These are phyloP conservation scores for Gaeumannomyces tritici DNA, from an alignment of 2,329 filamentous ascomycete genomes.

Conservation along the genomic window DNA sequence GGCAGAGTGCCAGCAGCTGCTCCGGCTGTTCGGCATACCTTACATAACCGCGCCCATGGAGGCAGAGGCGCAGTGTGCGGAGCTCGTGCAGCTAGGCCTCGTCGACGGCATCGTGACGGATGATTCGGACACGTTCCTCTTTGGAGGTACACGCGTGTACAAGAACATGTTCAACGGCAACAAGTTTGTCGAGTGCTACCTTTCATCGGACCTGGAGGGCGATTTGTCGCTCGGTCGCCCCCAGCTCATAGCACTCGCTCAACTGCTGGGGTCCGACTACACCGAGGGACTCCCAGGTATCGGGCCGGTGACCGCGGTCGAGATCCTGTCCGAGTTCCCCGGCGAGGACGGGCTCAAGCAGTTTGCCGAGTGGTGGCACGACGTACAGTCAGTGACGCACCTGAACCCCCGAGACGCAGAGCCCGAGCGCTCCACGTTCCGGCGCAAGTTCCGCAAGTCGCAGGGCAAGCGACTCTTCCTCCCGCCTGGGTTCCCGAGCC, in stretches of 20 bases:
- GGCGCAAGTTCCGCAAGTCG: slow-evolving; percentile 73
- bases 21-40: slow-evolving; percentile 84
- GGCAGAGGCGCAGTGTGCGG: slow-evolving; percentile 93
- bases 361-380: slow-evolving; percentile 82
- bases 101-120: slow-evolving; percentile 98
- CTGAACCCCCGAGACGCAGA: slow-evolving; percentile 54
- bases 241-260: slow-evolving; percentile 81
- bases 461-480: slow-evolving; percentile 82
- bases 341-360: slow-evolving; percentile 49
- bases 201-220: slow-evolving; percentile 72
- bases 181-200: slow-evolving; percentile 96
- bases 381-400: slow-evolving; percentile 46
- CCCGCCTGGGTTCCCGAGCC: slow-evolving; percentile 67
- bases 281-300: slow-evolving; percentile 86
- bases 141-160: slow-evolving; percentile 92
- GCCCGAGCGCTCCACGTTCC: slow-evolving; percentile 48
- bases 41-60: slow-evolving; percentile 99
- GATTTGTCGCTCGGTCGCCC: slow-evolving; percentile 82
- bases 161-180: slow-evolving; percentile 99
- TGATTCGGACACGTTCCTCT: slow-evolving; percentile 92
- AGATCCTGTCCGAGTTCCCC: slow-evolving; percentile 86
- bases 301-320: slow-evolving; percentile 87
- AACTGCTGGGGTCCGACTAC: slow-evolving; percentile 89
- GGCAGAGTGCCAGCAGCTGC: slow-evolving; percentile 82
- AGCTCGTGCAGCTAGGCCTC: slow-evolving; percentile 74